Conservation (phyloP, 306 rosid genomes). For the Acacia melanoxylon region DNA sequence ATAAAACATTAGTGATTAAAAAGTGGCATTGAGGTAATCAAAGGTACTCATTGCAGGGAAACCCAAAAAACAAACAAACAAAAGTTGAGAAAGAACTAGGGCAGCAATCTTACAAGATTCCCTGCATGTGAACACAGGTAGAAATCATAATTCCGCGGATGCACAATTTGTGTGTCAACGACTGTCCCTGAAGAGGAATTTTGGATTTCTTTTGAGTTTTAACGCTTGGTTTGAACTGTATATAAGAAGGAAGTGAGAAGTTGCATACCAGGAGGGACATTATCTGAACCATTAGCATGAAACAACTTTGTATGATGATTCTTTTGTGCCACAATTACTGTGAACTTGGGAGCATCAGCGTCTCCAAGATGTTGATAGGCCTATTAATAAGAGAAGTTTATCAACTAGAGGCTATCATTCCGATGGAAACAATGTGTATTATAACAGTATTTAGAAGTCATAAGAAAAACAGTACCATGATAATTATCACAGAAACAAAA, state of each 20-base stretch:
- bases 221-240: background rate
- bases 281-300: constrained; percentile 54
- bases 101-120: constrained; percentile 57
- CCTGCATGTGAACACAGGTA: constrained; percentile 91
- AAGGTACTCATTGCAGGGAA: constrained; percentile 19
- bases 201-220: background rate
- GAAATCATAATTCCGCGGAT: constrained; percentile 82
- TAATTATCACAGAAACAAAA: background rate
- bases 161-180: constrained; percentile 74
- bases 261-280: constrained; percentile 85
- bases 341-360: constrained; percentile 66
- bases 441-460: background rate
- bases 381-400: constrained; percentile 48
- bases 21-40: constrained; percentile 18
- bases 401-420: constrained; percentile 8
- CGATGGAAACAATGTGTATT: background rate
- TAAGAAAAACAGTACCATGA: background rate
- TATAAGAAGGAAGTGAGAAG: constrained; percentile 23
- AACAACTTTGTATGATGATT: constrained; percentile 84
- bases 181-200: constrained; percentile 68
- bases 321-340: constrained; percentile 84
- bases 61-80: background rate
- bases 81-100: background rate
- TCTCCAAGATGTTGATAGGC: constrained; percentile 83
- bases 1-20: constrained; percentile 3